A percentile compares a stretch with the other conserved stretches of the same genome.
Conservation (phyloP, 257 asterid species). For the Nicotiana undulata region DNA sequence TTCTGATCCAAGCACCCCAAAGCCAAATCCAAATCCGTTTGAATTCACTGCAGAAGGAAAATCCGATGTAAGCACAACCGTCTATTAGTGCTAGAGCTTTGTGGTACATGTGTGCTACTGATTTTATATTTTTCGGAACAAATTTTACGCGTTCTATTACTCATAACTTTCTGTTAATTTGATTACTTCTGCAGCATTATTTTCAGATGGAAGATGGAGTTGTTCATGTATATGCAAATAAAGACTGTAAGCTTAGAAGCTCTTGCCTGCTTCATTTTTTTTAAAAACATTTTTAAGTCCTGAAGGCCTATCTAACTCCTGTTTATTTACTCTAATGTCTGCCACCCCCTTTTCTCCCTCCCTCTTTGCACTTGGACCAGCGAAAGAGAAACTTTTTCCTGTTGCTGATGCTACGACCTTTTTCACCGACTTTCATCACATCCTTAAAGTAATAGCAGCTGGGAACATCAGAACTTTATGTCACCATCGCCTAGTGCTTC, state of each 20-base stretch:
- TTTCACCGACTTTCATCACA: conserved; percentile 90
- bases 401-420: conserved; percentile 91
- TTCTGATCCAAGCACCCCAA: conserved; percentile 92
- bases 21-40: conserved; percentile 77
- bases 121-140: neutral
- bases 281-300: neutral
- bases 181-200: conserved; percentile 58
- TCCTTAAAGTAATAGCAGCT: conserved; percentile 93
- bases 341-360: conserved; percentile 5
- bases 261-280: neutral
- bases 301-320: neutral
- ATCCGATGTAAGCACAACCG: conserved; percentile 55
- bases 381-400: conserved; percentile 74
- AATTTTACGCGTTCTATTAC: neutral
- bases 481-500: conserved; percentile 90
- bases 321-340: neutral
- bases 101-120: neutral
- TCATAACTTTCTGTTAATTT: conserved; percentile 9
- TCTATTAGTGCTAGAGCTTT: neutral
- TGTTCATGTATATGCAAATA: conserved; percentile 76
- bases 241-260: conserved; percentile 53
- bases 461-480: conserved; percentile 86
- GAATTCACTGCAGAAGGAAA: conserved; percentile 57
- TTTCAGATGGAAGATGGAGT: conserved; percentile 99
- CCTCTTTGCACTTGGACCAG: conserved; percentile 35